A percentile compares a stretch with the other conserved stretches of the same genome.
Conservation (phyloP, 2,329 filamentous ascomycete species). For the Sporothrix variecibatus region DNA sequence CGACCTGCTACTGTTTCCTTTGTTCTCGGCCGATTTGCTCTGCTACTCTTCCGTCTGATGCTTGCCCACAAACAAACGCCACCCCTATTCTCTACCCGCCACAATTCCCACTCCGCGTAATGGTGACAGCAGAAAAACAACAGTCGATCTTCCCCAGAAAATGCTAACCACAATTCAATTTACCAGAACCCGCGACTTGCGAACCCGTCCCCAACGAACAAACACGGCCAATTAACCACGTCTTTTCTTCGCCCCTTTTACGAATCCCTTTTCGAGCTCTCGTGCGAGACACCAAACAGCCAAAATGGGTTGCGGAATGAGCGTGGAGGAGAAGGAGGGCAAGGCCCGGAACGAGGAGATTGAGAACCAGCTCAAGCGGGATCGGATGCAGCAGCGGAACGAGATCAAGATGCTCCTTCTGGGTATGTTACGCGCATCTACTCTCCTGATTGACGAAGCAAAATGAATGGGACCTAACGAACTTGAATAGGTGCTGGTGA, state of each 20-base stretch:
- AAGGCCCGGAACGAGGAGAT: slow-evolving; percentile 99
- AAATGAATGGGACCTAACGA: background rate
- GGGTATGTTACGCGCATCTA: slow-evolving; percentile 60
- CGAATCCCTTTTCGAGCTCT: background rate
- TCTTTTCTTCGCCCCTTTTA: background rate
- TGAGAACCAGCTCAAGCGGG: slow-evolving; percentile 97
- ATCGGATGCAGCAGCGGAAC: slow-evolving; percentile 98
- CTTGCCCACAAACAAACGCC: slow-evolving; percentile 5
- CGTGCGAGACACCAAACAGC: slow-evolving; percentile 37
- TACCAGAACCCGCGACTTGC: background rate
- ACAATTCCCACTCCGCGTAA: background rate
- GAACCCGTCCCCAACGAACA: background rate
- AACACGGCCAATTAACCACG: background rate
- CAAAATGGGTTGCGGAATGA: slow-evolving; percentile 99
- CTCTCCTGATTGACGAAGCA: background rate
- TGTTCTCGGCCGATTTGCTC: slow-evolving; percentile 5
- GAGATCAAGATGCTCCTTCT: slow-evolving; percentile 99
- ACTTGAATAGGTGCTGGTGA: slow-evolving; percentile 80
- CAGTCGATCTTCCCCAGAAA: background rate
- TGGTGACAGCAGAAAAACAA: background rate
- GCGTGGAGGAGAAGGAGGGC: slow-evolving; percentile 99
- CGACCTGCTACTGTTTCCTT: background rate
- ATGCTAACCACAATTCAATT: slow-evolving; percentile 7
- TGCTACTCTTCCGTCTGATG: background rate
- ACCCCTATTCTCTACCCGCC: background rate